Evolutionary conservation across 2,329 filamentous ascomycete genomes (phyloP), one percentile per base, ranked within the genome.

Genomic region (Myotisia sp.): DNA sequence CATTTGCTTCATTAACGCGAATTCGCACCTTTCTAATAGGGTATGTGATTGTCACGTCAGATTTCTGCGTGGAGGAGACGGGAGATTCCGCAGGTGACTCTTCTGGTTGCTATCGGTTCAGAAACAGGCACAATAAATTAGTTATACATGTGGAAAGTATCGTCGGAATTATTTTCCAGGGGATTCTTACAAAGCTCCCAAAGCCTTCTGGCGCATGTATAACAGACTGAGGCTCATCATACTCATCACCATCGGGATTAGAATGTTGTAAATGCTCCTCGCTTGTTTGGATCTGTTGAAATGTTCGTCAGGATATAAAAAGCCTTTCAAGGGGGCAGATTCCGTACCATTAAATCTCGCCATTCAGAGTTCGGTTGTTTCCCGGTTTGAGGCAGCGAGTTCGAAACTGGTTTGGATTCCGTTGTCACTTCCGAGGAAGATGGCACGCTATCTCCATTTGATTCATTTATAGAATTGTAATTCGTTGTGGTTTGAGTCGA

Each of bases 141-240:
- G 28, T 26, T n/a, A n/a, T 33, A 28, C 21, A 17, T 20, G 7
- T 2, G 13, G 21, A 17, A 13, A 22, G 9, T 13, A 9, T 5
- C 6, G 9, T 20, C 13, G 6, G 20, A 18, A 8, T 24, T n/a
- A n/a, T n/a, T n/a, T n/a, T n/a, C n/a, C n/a, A n/a, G n/a, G n/a
- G 22, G 22, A n/a, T n/a, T 7, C 22, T 13, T 55, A 90, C 82
- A 71, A 90, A 92, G 46, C 72, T 72, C 37, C 74, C 70, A 56
- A 90, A 94, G 41, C 79, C 82, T 43, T 83, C 69, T 0, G 86
- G 85, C 10, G 82, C 83, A 64, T 93, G 86, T 45, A 94, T 93
- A 36, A 92, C 86, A 1, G 86, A 94, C 34, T 83, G 70, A 16
- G 84, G 78, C 45, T 59, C 52, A 33, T 60, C 59, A 36, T 86